Evolutionary conservation across 208 protist species (phyloP).

Genomic region (Jaenimonas drosophilae): DNA sequence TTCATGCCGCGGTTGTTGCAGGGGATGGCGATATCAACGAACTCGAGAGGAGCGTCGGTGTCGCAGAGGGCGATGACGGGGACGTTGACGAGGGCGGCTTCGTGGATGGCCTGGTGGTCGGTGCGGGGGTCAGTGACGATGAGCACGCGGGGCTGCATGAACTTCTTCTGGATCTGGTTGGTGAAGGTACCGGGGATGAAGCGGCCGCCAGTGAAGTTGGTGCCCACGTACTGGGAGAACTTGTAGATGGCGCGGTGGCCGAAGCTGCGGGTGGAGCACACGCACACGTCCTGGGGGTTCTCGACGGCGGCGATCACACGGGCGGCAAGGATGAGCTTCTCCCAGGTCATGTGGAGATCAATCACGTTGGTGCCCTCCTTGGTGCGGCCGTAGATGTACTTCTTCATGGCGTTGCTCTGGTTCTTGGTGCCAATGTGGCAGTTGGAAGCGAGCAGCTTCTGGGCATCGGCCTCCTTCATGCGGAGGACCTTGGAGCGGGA

Average conservation of each 20-base stretch:
- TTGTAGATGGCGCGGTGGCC: constrained; percentile 97
- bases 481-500: no score
- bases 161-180: constrained; percentile 98
- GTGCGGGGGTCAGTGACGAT: constrained; percentile 96
- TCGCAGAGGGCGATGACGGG: constrained; percentile 99
- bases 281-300: constrained; percentile 96
- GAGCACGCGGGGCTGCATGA: constrained; percentile 98
- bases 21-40: constrained; percentile 98
- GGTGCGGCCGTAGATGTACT: constrained; percentile 92
- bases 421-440: constrained; percentile 94
- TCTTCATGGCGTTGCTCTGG: constrained; percentile 87
- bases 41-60: constrained; percentile 94
- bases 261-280: constrained; percentile 92
- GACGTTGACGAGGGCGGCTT: constrained; percentile 98
- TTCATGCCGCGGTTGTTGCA: constrained; percentile 95
- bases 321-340: constrained; percentile 98
- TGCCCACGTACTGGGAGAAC: constrained; percentile 94
- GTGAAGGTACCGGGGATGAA: constrained; percentile 99
- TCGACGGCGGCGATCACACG: constrained; percentile 98
- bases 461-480: constrained; percentile 90
- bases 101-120: constrained; percentile 95
- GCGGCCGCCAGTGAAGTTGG: constrained; percentile 87
- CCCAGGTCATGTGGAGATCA: constrained; percentile 98
- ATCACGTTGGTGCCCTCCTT: constrained; percentile 93
- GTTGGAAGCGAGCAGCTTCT: constrained; percentile 95